Conservation (phyloP, 345 rosid species). For the Passiflora organensis region DNA sequence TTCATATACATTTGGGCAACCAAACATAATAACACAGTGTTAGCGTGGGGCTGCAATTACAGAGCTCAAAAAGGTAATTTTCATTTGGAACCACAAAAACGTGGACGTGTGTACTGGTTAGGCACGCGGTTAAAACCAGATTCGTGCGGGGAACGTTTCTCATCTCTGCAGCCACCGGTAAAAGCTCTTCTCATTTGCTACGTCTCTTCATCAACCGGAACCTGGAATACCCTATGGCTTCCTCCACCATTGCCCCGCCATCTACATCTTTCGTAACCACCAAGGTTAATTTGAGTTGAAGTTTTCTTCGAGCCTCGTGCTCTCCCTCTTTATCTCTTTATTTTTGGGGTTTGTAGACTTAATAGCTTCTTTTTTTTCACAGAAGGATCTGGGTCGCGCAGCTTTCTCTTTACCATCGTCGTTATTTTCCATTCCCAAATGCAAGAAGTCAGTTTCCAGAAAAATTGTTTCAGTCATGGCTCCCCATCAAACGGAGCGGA, state of each 20-base stretch:
- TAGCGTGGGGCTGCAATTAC: no score
- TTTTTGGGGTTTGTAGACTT: no score
- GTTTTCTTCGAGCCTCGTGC: background rate
- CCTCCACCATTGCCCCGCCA: background rate
- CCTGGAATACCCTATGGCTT: conserved; percentile 3
- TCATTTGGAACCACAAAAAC: no score
- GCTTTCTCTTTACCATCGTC: conserved; percentile 37
- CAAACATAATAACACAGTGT: no score
- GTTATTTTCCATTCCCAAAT: conserved; percentile 39
- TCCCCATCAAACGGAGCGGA: conserved; percentile 71
- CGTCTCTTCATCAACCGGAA: no score
- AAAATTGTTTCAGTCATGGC: conserved; percentile 71
- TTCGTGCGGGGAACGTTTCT: no score
- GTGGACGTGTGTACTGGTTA: no score
- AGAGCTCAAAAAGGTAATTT: no score
- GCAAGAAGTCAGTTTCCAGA: conserved; percentile 46
- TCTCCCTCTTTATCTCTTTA: background rate
- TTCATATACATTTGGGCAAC: no score
- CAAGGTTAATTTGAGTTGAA: conserved; percentile 3
- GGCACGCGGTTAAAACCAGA: no score
- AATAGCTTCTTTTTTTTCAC: conserved; percentile 7
- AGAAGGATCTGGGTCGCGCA: conserved; percentile 50
- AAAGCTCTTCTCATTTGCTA: no score
- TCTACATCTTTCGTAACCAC: conserved; percentile 6
- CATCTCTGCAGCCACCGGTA: no score